Evolutionary conservation across 305 asterid species (phyloP).

Genomic region (Euphrasia arctica): DNA sequence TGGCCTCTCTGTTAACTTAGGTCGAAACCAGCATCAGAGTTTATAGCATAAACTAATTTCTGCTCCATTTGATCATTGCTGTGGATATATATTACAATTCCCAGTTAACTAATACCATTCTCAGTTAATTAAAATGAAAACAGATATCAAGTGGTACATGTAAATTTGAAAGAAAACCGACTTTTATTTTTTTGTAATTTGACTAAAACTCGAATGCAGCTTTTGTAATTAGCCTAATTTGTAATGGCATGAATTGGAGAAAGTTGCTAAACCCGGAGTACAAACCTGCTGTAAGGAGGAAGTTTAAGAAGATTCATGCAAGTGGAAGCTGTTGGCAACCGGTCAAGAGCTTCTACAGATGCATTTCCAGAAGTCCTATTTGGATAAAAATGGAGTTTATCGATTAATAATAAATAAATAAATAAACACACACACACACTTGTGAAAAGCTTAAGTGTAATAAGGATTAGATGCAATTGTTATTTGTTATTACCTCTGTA

Average conservation of each 20-base stretch:
- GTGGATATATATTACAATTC: conserved; percentile 28
- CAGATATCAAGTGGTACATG: background rate
- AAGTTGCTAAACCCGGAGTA: conserved; percentile 11
- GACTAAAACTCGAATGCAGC: background rate
- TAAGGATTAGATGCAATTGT: conserved; percentile 1
- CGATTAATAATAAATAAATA: background rate
- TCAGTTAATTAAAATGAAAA: background rate
- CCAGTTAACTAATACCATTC: conserved; percentile 1
- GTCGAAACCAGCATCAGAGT: conserved; percentile 91
- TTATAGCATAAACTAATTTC: conserved; percentile 79
- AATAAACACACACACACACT: too few relatives aligned
- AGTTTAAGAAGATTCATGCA: conserved; percentile 98
- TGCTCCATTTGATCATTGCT: conserved; percentile 93
- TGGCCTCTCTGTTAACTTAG: conserved; percentile 52
- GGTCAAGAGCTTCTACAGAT: conserved; percentile 78
- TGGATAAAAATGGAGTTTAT: conserved; percentile 14
- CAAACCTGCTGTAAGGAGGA: conserved; percentile 91
- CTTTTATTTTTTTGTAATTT: background rate
- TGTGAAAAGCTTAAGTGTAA: background rate
- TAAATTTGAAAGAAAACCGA: background rate
- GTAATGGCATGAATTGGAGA: conserved; percentile 15
- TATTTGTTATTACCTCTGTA: conserved; percentile 59
- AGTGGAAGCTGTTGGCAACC: conserved; percentile 94
- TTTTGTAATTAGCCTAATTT: conserved; percentile 6
- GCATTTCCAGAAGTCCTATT: conserved; percentile 85